Percentiles rank a stretch among this genome's conserved stretches.
phyloP scores from a whole-genome alignment of 306 rosid species.

The Cicer arietinum region DNA sequence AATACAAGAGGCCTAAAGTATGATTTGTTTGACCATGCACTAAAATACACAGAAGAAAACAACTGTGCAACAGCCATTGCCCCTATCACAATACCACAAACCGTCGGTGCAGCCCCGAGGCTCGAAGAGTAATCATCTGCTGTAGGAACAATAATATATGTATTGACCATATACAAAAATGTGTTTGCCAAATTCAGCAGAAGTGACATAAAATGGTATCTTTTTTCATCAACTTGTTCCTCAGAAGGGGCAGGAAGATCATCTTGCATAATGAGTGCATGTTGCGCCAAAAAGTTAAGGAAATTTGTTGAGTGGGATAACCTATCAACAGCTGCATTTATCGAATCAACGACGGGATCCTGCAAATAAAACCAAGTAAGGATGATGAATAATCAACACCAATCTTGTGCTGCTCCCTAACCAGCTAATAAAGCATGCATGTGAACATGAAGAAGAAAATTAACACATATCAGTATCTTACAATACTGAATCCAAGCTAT shows the following conservation, averaged over 20 bases:
- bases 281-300: slow-evolving; percentile 91
- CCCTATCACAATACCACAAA: slow-evolving; percentile 96
- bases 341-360: slow-evolving; percentile 89
- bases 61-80: slow-evolving; percentile 99
- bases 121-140: slow-evolving; percentile 97
- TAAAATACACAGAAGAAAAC: slow-evolving; percentile 95
- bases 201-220: slow-evolving; percentile 88
- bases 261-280: slow-evolving; percentile 95
- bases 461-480: too few relatives aligned
- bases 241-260: slow-evolving; percentile 78
- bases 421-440: slow-evolving; percentile 30
- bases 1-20: slow-evolving; percentile 94
- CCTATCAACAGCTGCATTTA: slow-evolving; percentile 92
- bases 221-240: slow-evolving; percentile 70
- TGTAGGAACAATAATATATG: slow-evolving; percentile 97
- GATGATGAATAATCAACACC: slow-evolving; percentile 25
- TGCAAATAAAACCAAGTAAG: slow-evolving; percentile 55
- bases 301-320: slow-evolving; percentile 89
- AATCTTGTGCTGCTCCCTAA: slow-evolving; percentile 23
- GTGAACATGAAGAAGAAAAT: background rate
- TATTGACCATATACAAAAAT: slow-evolving; percentile 96
- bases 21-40: slow-evolving; percentile 98
- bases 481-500: too few relatives aligned
- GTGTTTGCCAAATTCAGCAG: slow-evolving; percentile 89
- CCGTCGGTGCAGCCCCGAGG: slow-evolving; percentile 99